Conservation (phyloP, 2,329 filamentous ascomycete genomes). For the Penicillium sp. region DNA sequence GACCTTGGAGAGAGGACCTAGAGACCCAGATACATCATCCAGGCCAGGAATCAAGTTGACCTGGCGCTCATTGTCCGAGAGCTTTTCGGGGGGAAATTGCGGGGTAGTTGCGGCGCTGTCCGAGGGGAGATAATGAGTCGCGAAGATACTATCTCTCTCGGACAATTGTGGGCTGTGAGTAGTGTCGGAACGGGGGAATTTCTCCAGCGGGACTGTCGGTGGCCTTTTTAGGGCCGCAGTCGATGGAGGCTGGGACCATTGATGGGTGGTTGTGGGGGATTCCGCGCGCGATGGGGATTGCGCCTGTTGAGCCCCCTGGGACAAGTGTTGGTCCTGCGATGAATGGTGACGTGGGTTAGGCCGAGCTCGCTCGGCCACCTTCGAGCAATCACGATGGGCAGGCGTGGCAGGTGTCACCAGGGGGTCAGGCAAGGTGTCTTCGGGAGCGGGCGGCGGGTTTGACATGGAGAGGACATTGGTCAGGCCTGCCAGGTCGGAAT, state of each 20-base stretch:
- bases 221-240: constrained; percentile 40
- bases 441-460: constrained; percentile 48
- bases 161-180: constrained; percentile 55
- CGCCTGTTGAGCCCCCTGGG: constrained; percentile 33
- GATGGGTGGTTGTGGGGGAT: constrained; percentile 38
- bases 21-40: constrained; percentile 35
- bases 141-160: constrained; percentile 65
- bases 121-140: constrained; percentile 60
- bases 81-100: constrained; percentile 37
- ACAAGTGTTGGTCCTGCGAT: constrained; percentile 32
- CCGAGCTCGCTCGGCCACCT: constrained; percentile 26
- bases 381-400: constrained; percentile 43
- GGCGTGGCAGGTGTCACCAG: constrained; percentile 50
- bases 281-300: constrained; percentile 37
- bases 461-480: constrained; percentile 57
- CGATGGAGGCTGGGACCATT: constrained; percentile 35
- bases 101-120: constrained; percentile 49
- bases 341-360: constrained; percentile 40
- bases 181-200: constrained; percentile 27
- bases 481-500: constrained; percentile 34
- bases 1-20: constrained; percentile 33
- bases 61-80: constrained; percentile 33
- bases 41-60: constrained; percentile 34
- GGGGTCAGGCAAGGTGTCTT: constrained; percentile 43
- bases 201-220: constrained; percentile 35